Conservation (phyloP, 2,329 filamentous ascomycete genomes). For the Albophoma yamanashiensis region DNA sequence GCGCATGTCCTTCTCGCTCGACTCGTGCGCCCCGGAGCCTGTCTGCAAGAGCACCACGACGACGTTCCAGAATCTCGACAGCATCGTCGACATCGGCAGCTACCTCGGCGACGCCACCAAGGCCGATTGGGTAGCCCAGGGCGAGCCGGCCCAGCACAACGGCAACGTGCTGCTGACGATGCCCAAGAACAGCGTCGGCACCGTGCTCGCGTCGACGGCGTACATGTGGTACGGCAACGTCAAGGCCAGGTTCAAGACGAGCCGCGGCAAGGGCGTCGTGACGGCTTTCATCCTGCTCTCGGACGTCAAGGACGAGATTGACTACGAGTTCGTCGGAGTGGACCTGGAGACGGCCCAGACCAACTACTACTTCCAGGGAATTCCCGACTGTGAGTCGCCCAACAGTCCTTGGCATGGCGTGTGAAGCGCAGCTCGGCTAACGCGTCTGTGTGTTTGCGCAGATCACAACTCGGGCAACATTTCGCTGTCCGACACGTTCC, state of each 20-base stretch:
- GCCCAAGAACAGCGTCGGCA: slow-evolving; percentile 75
- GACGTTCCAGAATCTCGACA: slow-evolving; percentile 61
- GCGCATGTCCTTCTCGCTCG: slow-evolving; percentile 67
- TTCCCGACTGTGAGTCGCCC: slow-evolving; percentile 65
- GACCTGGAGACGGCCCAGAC: slow-evolving; percentile 73
- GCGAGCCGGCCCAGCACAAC: slow-evolving; percentile 57
- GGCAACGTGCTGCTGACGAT: slow-evolving; percentile 77
- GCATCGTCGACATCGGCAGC: slow-evolving; percentile 57
- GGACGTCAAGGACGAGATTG: slow-evolving; percentile 96
- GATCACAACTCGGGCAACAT: slow-evolving; percentile 70
- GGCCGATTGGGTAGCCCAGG: slow-evolving; percentile 83
- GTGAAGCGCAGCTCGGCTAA: slow-evolving; percentile 1
- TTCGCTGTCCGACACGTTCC: slow-evolving; percentile 57
- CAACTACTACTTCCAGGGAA: slow-evolving; percentile 95
- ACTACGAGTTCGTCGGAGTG: slow-evolving; percentile 86
- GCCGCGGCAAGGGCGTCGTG: slow-evolving; percentile 80
- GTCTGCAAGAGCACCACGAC: slow-evolving; percentile 68
- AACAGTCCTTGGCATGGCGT: neutral
- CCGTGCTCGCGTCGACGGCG: slow-evolving; percentile 68
- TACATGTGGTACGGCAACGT: slow-evolving; percentile 98
- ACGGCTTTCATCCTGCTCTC: slow-evolving; percentile 93
- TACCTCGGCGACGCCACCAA: slow-evolving; percentile 77
- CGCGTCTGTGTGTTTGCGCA: slow-evolving; percentile 22
- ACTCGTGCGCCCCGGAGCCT: slow-evolving; percentile 77
- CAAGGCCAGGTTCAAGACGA: slow-evolving; percentile 74